A percentile compares a stretch with the other conserved stretches of the same genome.
These are phyloP conservation scores for Mucor lusitanicus DNA, from an alignment of 371 early-diverging fungal species.

Conservation along the genomic window DNA sequence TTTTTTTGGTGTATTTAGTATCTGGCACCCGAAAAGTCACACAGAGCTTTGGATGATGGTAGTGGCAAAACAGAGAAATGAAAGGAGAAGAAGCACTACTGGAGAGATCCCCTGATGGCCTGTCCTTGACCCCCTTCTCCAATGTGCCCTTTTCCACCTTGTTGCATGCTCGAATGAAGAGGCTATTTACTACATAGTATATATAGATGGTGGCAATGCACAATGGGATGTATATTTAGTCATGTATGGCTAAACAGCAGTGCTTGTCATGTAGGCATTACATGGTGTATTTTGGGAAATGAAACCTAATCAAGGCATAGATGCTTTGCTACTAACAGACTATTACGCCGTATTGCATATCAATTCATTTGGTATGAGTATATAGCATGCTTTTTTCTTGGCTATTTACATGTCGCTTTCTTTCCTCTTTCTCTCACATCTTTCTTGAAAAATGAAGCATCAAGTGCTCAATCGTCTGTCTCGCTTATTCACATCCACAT, in stretches of 20 bases:
- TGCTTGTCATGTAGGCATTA: neutral
- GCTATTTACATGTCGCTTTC: neutral
- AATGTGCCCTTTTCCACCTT: too few species aligned
- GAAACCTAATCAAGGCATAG: constrained; percentile 19
- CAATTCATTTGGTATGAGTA: neutral
- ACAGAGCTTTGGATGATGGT: too few species aligned
- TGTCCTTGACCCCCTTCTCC: too few species aligned
- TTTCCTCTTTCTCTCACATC: neutral
- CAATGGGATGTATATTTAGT: neutral
- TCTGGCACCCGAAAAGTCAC: neutral
- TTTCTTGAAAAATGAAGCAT: neutral
- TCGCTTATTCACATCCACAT: neutral
- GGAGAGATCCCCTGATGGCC: too few species aligned
- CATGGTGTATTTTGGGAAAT: constrained; percentile 15
- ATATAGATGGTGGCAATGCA: too few species aligned
- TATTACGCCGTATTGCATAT: constrained; percentile 16
- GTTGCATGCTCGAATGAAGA: too few species aligned
- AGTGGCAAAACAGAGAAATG: too few species aligned
- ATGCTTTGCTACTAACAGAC: neutral
- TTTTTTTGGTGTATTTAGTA: neutral
- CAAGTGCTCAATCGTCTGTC: constrained; percentile 14
- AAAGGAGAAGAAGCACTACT: too few species aligned
- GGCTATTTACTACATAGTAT: too few species aligned
- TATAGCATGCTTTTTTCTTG: neutral
- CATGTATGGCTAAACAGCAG: neutral